phyloP scores from a whole-genome alignment of 495 filamentous ascomycete species.

The Oleoguttula mirabilis region DNA sequence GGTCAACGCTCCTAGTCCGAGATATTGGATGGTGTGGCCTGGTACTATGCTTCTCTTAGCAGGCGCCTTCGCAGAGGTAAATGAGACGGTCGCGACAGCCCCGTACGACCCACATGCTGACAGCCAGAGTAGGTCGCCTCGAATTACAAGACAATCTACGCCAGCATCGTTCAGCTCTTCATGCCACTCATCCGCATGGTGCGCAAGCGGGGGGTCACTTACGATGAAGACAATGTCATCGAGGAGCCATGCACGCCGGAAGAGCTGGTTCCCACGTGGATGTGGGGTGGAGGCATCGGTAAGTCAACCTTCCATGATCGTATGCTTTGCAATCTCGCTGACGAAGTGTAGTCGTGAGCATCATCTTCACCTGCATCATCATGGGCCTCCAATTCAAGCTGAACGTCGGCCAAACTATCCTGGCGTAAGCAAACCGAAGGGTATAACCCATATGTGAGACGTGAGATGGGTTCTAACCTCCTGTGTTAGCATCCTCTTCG shows the following conservation, averaged over 20 bases:
- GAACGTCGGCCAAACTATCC: slow-evolving; percentile 43
- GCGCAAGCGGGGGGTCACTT: slow-evolving; percentile 1
- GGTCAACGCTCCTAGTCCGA: slow-evolving; percentile 6
- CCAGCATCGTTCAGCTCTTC: background rate
- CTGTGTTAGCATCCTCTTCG: slow-evolving; percentile 45
- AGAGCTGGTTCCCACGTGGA: slow-evolving; percentile 14
- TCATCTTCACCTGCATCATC: slow-evolving; percentile 18
- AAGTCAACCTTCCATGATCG: too few species aligned
- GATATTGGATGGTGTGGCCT: slow-evolving; percentile 15
- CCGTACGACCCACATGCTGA: too few species aligned
- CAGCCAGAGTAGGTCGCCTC: too few species aligned
- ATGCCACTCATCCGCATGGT: background rate
- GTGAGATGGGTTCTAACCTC: too few species aligned
- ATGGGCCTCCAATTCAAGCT: slow-evolving; percentile 15
- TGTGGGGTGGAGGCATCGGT: slow-evolving; percentile 15
- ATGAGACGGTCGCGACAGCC: too few species aligned
- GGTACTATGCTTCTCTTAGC: slow-evolving; percentile 12
- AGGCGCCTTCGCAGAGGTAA: slow-evolving; percentile 12
- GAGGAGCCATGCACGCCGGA: slow-evolving; percentile 5
- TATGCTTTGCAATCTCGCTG: too few species aligned
- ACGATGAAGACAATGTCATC: slow-evolving; percentile 3
- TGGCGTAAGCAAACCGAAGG: too few species aligned
- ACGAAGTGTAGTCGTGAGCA: slow-evolving; percentile 4
- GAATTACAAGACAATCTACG: slow-evolving; percentile 6
- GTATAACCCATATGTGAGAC: too few species aligned